phyloP scores from a whole-genome alignment of 352 stramenopile species.

The Blastocystis sp. region DNA sequence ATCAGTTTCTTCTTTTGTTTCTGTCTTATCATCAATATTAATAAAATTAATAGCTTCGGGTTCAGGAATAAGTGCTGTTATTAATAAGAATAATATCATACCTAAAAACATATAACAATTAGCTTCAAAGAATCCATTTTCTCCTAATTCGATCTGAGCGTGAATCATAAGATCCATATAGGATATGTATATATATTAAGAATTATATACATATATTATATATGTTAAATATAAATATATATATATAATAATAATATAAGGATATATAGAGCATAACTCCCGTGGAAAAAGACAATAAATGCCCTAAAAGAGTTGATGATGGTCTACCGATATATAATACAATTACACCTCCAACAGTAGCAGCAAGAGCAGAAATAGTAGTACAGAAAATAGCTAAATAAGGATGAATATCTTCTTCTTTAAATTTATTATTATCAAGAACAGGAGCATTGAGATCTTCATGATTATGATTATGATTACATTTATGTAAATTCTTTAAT shows the following conservation, averaged over 20 bases:
- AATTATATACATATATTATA: no score
- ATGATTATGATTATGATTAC: no score
- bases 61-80: slow-evolving; percentile 14
- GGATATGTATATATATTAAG: slow-evolving; percentile 11
- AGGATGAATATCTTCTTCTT: slow-evolving; percentile 28
- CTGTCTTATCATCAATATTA: not conserved
- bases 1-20: not conserved
- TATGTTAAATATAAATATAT: no score
- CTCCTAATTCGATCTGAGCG: slow-evolving; percentile 17
- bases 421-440: not conserved
- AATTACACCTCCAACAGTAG: slow-evolving; percentile 4
- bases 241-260: no score
- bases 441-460: not conserved
- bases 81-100: slow-evolving; percentile 7
- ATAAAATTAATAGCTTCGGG: not conserved
- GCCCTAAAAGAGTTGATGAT: slow-evolving; percentile 5
- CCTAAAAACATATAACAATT: slow-evolving; percentile 30
- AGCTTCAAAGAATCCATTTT: slow-evolving; percentile 15
- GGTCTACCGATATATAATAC: slow-evolving; percentile 13
- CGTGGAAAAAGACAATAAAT: slow-evolving; percentile 13
- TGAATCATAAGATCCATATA: slow-evolving; percentile 37
- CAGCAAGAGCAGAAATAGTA: slow-evolving; percentile 15
- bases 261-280: slow-evolving; percentile 33
- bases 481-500: no score
- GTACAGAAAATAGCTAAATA: slow-evolving; percentile 13